phyloP scores from a whole-genome alignment of 177 flowering plant species.

The Vitis hybrid region DNA sequence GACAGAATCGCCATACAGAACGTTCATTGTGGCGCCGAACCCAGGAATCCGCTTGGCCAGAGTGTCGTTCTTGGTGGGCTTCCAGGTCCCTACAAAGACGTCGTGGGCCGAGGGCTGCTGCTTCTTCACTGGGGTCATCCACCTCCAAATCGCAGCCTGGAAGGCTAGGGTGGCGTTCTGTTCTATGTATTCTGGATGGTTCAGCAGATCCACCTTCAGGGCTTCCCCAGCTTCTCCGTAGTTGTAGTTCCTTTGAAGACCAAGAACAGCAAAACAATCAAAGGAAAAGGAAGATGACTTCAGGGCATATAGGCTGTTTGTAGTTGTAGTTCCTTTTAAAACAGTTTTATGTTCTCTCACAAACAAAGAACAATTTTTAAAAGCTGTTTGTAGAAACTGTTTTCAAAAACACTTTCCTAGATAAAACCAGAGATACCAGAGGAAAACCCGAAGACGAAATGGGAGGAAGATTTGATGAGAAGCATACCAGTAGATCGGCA shows the following conservation, averaged over 20 bases:
- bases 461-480: too few relatives aligned
- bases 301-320: too few relatives aligned
- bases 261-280: slow-evolving; percentile 4
- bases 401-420: too few relatives aligned
- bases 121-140: slow-evolving; percentile 78
- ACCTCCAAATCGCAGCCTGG: slow-evolving; percentile 73
- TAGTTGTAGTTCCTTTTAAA: too few relatives aligned
- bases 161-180: slow-evolving; percentile 87
- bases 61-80: slow-evolving; percentile 90
- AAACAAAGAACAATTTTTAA: too few relatives aligned
- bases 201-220: slow-evolving; percentile 55
- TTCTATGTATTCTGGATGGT: slow-evolving; percentile 78
- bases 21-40: slow-evolving; percentile 84
- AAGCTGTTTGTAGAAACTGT: too few relatives aligned
- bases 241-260: slow-evolving; percentile 65
- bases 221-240: slow-evolving; percentile 66
- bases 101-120: slow-evolving; percentile 78
- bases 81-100: slow-evolving; percentile 79
- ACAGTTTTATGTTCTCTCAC: too few relatives aligned
- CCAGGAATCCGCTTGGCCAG: slow-evolving; percentile 66
- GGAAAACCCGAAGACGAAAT: too few relatives aligned
- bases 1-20: slow-evolving; percentile 66
- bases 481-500: slow-evolving; percentile 83
- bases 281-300: too few relatives aligned
- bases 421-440: too few relatives aligned